Evolutionary conservation across 2,329 filamentous ascomycete genomes (phyloP).

Genomic region (Microdochium paspali): DNA sequence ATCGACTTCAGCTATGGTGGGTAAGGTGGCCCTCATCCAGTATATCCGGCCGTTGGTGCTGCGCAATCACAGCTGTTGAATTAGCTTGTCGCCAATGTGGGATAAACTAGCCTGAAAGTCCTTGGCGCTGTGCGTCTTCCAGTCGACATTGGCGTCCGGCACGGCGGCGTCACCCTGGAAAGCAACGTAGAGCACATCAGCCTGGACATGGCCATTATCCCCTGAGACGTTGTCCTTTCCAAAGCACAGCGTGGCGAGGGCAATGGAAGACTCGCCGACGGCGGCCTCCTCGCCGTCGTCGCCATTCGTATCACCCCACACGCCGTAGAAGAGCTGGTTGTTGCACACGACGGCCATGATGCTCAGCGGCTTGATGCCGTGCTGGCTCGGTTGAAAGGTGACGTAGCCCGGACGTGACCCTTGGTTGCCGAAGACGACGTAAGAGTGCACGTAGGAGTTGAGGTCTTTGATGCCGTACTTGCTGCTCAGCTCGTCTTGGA

Average conservation of each 20-base stretch:
- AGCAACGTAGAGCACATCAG: neutral
- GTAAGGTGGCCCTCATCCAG: too few relatives aligned
- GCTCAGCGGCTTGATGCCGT: conserved; percentile 34
- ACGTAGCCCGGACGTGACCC: conserved; percentile 16
- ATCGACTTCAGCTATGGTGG: too few relatives aligned
- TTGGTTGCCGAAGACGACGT: conserved; percentile 39
- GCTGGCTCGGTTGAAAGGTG: conserved; percentile 24
- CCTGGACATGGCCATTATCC: conserved; percentile 3
- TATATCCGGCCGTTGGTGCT: too few relatives aligned
- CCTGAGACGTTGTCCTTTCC: conserved; percentile 2
- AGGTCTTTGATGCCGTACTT: conserved; percentile 27
- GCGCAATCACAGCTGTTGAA: neutral
- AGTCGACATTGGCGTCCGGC: neutral
- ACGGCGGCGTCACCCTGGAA: neutral
- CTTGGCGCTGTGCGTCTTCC: neutral
- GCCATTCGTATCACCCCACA: conserved; percentile 46
- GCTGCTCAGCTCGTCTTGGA: conserved; percentile 22
- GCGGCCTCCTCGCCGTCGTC: conserved; percentile 25
- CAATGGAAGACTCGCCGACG: conserved; percentile 38
- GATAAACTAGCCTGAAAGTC: neutral
- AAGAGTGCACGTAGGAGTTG: conserved; percentile 36
- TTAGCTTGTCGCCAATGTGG: neutral
- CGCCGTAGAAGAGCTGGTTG: conserved; percentile 37
- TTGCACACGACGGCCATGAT: conserved; percentile 42
- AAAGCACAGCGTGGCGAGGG: conserved; percentile 36